Evolutionary conservation across 2,329 filamentous ascomycete species (phyloP).

Genomic region (Aspergillus sp.): DNA sequence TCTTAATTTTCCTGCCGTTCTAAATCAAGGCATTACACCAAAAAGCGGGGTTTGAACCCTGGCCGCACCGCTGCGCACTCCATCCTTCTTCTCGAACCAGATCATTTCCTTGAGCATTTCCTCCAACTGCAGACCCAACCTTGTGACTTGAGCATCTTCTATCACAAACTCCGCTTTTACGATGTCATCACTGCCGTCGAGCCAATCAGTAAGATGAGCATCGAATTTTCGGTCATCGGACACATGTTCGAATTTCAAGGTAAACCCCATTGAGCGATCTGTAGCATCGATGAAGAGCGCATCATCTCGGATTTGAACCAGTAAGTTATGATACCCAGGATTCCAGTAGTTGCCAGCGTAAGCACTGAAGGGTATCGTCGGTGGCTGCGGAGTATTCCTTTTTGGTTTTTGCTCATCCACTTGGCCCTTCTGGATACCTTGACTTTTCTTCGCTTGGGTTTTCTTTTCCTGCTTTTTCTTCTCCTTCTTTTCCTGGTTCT

Average conservation of each 20-base stretch:
- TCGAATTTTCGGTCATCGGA: constrained; percentile 27
- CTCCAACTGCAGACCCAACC: constrained; percentile 27
- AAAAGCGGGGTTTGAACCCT: too few relatives aligned
- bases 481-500: not conserved
- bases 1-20: too few relatives aligned
- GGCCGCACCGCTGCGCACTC: too few relatives aligned
- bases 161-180: constrained; percentile 24
- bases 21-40: too few relatives aligned
- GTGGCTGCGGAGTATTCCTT: constrained; percentile 6
- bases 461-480: constrained; percentile 12
- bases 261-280: constrained; percentile 35
- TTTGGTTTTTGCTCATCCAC: not conserved
- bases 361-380: constrained; percentile 18
- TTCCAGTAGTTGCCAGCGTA: constrained; percentile 30
- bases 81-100: constrained; percentile 43
- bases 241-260: constrained; percentile 35
- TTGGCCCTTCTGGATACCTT: not conserved
- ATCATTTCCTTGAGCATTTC: constrained; percentile 21
- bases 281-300: constrained; percentile 35
- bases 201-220: constrained; percentile 22
- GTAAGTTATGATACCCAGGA: constrained; percentile 29
- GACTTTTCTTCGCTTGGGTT: constrained; percentile 5
- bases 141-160: constrained; percentile 18
- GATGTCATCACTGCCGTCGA: constrained; percentile 15
- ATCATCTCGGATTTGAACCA: constrained; percentile 26